Evolutionary conservation across 2,329 filamentous ascomycete genomes (phyloP).

Genomic region (Epichloe gansuensis): DNA sequence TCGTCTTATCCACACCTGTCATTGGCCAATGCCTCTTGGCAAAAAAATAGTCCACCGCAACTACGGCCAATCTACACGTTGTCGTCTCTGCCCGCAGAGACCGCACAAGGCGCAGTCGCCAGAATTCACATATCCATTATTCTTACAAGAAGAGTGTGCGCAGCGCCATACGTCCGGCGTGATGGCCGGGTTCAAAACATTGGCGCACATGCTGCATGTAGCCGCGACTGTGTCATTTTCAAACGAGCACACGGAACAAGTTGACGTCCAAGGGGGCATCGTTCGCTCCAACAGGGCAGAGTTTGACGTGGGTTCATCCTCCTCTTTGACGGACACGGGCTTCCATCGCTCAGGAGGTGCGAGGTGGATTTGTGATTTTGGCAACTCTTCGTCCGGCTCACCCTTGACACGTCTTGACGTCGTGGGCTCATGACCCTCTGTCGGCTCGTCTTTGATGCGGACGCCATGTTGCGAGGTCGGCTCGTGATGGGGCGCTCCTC

Average conservation of each 20-base stretch:
- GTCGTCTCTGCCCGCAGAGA: conserved; percentile 43
- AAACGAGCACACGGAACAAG: conserved; percentile 56
- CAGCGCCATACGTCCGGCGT: conserved; percentile 54
- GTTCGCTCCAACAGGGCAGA: background rate
- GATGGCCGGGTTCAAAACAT: conserved; percentile 47
- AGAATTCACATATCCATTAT: conserved; percentile 51
- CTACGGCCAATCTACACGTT: background rate
- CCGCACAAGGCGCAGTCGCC: conserved; percentile 59
- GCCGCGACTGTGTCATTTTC: conserved; percentile 40
- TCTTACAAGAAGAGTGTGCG: conserved; percentile 38
- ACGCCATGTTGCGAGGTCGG: background rate
- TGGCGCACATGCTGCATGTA: conserved; percentile 56
- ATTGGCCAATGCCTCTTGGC: too few species aligned
- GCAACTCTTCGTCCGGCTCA: background rate
- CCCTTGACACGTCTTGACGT: background rate
- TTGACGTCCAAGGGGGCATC: background rate
- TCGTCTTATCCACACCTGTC: too few species aligned
- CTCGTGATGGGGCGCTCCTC: background rate
- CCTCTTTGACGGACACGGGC: background rate
- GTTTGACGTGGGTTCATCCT: background rate
- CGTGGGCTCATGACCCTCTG: background rate
- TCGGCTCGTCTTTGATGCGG: background rate
- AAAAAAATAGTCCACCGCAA: too few species aligned
- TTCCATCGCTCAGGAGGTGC: background rate
- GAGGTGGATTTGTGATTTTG: background rate